Base-by-base conservation (phyloP, 768 basidiomycete species). In the Kwoniella dendrophila region DNA sequence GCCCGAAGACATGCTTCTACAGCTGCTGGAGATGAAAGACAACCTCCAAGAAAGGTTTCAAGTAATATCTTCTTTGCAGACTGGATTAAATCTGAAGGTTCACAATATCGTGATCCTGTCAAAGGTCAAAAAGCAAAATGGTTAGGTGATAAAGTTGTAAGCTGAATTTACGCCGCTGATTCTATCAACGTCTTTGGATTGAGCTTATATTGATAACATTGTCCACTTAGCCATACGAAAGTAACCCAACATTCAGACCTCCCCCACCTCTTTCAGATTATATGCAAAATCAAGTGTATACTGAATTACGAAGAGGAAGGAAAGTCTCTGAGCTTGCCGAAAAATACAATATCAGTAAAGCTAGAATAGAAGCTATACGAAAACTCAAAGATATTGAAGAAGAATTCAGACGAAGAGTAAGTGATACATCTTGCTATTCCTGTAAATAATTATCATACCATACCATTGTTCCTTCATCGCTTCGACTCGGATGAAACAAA, bases 231-330 rank as follows among this genome's bases (percentile, higher is more conserved):
- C 77, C 77, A 10, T 78, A 71, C 47, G 56, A 70, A 29, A 66
- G 64, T n/a, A 78, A 78, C 58, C 77, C 77, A 2, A 63, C 68
- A 12, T 78, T 78, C 59, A 62, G 67, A 48, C 77, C 77, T 4
- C 75, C 77, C n/a, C 68, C 77, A n/a, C 77, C 77, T 14, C 59
- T 78, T 4, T 73, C 71, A 14, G 68, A 77, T 53, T 66, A 64
- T n/a, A 22, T 71, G 6, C 72, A 73, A 55, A 67, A 74, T 38
- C 53, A 56, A 27, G 67, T 78, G 36, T 74, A 75, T 57, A 45
- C 58, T 10, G 65, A 71, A 12, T 29, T 73, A 18, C 57, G 26
- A 26, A 36, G 57, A n/a, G 63, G 65, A 30, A 29, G 36, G 2
- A 61, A 66, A 51, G 71, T 66, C 18, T 45, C 71, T n/a, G 64